A percentile compares a stretch with the other conserved stretches of the same genome.
Evolutionary conservation across 2,329 filamentous ascomycete genomes (phyloP).

Genomic region (Lojkania enalia): DNA sequence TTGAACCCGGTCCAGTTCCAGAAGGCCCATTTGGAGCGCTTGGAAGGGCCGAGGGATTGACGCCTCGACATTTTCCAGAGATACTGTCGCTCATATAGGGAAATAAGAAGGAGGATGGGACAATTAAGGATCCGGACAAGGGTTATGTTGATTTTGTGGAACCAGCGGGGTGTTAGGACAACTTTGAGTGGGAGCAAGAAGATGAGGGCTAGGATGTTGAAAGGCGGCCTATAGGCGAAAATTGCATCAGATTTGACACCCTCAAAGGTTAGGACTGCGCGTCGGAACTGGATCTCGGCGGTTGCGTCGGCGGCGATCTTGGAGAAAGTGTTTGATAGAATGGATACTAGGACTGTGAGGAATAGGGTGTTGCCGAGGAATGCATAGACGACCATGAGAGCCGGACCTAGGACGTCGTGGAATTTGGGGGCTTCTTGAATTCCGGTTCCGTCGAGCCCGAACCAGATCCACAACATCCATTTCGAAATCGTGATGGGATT

Average conservation of each 20-base stretch:
- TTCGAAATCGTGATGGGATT: constrained; percentile 72
- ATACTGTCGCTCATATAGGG: constrained; percentile 68
- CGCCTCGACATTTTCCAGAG: constrained; percentile 61
- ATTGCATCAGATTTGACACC: constrained; percentile 84
- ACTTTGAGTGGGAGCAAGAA: constrained; percentile 77
- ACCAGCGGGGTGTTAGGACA: constrained; percentile 78
- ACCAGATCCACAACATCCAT: constrained; percentile 96
- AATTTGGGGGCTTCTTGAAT: constrained; percentile 66
- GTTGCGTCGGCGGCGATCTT: constrained; percentile 76
- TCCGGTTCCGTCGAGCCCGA: constrained; percentile 73
- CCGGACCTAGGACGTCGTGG: constrained; percentile 77
- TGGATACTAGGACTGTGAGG: constrained; percentile 85
- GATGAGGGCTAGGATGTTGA: constrained; percentile 78
- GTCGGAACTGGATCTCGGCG: constrained; percentile 81
- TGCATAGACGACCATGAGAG: constrained; percentile 80
- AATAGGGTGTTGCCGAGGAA: constrained; percentile 87
- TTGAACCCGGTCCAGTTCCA: constrained; percentile 70
- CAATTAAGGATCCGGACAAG: constrained; percentile 74
- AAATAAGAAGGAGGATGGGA: constrained; percentile 72
- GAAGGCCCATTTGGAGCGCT: constrained; percentile 54
- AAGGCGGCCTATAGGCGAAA: constrained; percentile 80
- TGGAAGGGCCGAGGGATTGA: constrained; percentile 40
- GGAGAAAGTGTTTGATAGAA: constrained; percentile 82
- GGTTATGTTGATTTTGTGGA: constrained; percentile 85
- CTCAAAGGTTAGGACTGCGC: constrained; percentile 80